These are phyloP conservation scores for Albizia julibrissin DNA, from an alignment of 306 rosid species.

Conservation along the genomic window DNA sequence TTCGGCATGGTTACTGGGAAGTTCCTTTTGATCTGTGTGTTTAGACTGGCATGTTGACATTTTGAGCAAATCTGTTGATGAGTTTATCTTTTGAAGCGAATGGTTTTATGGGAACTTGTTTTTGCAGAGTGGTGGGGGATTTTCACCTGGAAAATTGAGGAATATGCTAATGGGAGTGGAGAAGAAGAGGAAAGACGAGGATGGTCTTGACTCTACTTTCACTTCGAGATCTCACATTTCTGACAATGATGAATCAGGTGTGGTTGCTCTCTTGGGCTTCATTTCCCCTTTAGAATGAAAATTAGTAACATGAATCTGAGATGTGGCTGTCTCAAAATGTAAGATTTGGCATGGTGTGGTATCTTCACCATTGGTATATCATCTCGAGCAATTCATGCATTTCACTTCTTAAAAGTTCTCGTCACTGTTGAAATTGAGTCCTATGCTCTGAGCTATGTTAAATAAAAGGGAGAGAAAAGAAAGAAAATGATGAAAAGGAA, in stretches of 20 bases:
- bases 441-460: background rate
- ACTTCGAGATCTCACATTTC: slow-evolving; percentile 66
- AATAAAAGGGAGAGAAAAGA: background rate
- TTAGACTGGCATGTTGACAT: background rate
- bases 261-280: slow-evolving; percentile 25
- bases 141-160: slow-evolving; percentile 91
- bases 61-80: background rate
- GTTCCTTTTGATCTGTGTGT: slow-evolving; percentile 39
- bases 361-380: slow-evolving; percentile 3
- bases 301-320: slow-evolving; percentile 20
- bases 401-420: slow-evolving; percentile 13
- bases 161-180: slow-evolving; percentile 81
- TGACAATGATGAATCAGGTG: slow-evolving; percentile 76
- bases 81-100: slow-evolving; percentile 3
- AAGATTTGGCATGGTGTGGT: slow-evolving; percentile 14
- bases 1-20: slow-evolving; percentile 32
- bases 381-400: slow-evolving; percentile 10
- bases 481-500: background rate
- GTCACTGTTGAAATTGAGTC: background rate
- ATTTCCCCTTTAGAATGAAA: slow-evolving; percentile 10
- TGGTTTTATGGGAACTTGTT: slow-evolving; percentile 30
- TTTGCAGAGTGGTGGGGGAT: slow-evolving; percentile 79
- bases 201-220: slow-evolving; percentile 63
- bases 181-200: slow-evolving; percentile 77
- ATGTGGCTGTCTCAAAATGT: slow-evolving; percentile 14